Conservation (phyloP, 352 stramenopile genomes). For the Pythium brachiatum region DNA sequence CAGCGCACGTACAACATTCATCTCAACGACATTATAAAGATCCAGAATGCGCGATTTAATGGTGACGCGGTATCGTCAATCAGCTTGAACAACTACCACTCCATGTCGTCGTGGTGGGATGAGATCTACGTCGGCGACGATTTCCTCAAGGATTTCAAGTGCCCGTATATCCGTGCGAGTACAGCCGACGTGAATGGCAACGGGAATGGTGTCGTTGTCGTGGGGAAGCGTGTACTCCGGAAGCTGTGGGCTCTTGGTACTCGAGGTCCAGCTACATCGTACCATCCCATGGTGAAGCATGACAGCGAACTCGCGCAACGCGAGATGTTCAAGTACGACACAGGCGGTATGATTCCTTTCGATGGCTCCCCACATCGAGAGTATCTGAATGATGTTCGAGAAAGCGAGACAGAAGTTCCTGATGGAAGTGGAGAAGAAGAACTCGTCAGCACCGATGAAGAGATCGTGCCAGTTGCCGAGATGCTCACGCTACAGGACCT, state of each 20-base stretch:
- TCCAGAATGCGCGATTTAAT: slow-evolving; percentile 53
- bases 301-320: slow-evolving; percentile 81
- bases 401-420: slow-evolving; percentile 40
- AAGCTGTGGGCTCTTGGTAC: slow-evolving; percentile 49
- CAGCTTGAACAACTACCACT: slow-evolving; percentile 82
- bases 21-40: slow-evolving; percentile 90
- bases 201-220: slow-evolving; percentile 32
- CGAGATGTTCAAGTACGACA: slow-evolving; percentile 74
- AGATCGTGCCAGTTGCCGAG: slow-evolving; percentile 53
- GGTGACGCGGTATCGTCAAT: slow-evolving; percentile 43
- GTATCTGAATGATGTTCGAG: slow-evolving; percentile 78
- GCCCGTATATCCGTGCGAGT: slow-evolving; percentile 44
- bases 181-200: slow-evolving; percentile 18
- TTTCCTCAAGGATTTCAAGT: slow-evolving; percentile 89
- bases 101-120: slow-evolving; percentile 92
- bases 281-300: slow-evolving; percentile 79
- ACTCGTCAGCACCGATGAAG: slow-evolving; percentile 24
- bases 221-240: slow-evolving; percentile 43
- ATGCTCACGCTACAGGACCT: slow-evolving; percentile 48
- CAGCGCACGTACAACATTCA: slow-evolving; percentile 78
- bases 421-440: slow-evolving; percentile 47
- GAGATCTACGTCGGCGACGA: slow-evolving; percentile 95
- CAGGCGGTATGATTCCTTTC: slow-evolving; percentile 75
- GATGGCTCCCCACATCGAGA: slow-evolving; percentile 81
- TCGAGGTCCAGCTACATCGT: slow-evolving; percentile 38